Evolutionary conservation across 2,329 filamentous ascomycete species (phyloP).

Genomic region (Beauveria scarabaeidicola): DNA sequence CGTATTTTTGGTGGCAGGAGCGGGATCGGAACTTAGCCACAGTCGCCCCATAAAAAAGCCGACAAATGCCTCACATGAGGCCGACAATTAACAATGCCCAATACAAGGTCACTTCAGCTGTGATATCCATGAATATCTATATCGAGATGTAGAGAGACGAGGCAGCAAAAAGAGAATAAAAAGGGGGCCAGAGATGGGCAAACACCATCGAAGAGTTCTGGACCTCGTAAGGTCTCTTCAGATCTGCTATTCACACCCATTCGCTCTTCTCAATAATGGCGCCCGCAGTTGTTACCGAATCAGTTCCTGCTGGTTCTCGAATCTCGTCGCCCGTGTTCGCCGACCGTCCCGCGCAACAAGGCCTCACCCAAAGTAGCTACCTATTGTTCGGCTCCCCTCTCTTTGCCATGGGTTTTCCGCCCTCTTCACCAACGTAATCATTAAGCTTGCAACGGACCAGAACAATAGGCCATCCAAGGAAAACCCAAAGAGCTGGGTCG

Average conservation of each 20-base stretch:
- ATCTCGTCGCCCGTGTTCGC: background rate
- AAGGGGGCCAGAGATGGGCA: too few relatives aligned
- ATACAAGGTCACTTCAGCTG: background rate
- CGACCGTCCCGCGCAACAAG: background rate
- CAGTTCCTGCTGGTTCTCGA: background rate
- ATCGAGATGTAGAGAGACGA: background rate
- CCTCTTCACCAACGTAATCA: background rate
- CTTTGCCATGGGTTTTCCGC: background rate
- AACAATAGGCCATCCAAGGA: background rate
- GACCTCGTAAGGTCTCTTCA: background rate
- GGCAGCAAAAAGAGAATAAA: background rate
- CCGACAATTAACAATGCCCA: too few relatives aligned
- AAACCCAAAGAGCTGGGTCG: background rate
- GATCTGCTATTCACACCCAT: too few relatives aligned
- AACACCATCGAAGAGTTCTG: background rate
- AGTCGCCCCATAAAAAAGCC: too few relatives aligned
- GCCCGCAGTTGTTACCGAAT: background rate
- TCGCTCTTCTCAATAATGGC: background rate
- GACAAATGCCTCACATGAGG: too few relatives aligned
- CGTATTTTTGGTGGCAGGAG: too few relatives aligned
- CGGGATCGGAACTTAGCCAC: too few relatives aligned
- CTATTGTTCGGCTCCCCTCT: background rate
- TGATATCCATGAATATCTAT: background rate
- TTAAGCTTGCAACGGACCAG: background rate
- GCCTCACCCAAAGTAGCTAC: background rate